Base-by-base conservation (phyloP, 179 eudicot genomes). In the Silene vulgaris region DNA sequence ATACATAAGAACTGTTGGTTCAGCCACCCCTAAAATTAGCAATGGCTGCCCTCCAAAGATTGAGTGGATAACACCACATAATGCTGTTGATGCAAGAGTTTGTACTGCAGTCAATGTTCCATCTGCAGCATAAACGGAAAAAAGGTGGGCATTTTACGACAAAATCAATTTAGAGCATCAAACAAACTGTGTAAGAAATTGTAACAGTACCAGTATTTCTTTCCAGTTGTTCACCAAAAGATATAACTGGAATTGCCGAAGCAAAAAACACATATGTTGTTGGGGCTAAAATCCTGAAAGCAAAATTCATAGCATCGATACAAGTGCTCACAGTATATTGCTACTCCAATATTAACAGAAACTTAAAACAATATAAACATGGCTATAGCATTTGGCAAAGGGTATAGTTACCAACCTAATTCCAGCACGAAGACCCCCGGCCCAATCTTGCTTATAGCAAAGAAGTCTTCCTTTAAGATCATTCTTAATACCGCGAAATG, bases 371-470 rank as follows among this genome's bases (percentile, higher is more conserved):
- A 8, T 6, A 77, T 6, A 67, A 50, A 61, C 75, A 19, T 23
- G 35, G 54, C 2, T 28, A 61, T 9, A 70, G 28, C 69, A 29
- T 13, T 40, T 37, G 20, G n/a, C n/a, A 30, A 66, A n/a, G 64
- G 7, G 37, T 37, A 40, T 9, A 77, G 69, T 48, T 40, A 71
- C 85, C 40, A 72, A 94, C 99, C 99, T 93, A 86, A 93, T 85
- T 73, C 99, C 99, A n/a, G 97, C 91, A 26, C 89, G 87, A 37
- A 96, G 71, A 43, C 99, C 99, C 50, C 99, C 93, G 17, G 84
- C 87, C 99, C 99, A 96, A 70, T 96, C 99, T 88, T 96, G 92
- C 84, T 90, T 93, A 84, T 93, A 96, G 89, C 98, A 96, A 64
- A 85, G 69, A 62, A 96, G 79, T 77, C 99, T 89, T 77, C 87